phyloP scores from a whole-genome alignment of 192 early-diverging fungal species.

The Mortierella hygrophila region DNA sequence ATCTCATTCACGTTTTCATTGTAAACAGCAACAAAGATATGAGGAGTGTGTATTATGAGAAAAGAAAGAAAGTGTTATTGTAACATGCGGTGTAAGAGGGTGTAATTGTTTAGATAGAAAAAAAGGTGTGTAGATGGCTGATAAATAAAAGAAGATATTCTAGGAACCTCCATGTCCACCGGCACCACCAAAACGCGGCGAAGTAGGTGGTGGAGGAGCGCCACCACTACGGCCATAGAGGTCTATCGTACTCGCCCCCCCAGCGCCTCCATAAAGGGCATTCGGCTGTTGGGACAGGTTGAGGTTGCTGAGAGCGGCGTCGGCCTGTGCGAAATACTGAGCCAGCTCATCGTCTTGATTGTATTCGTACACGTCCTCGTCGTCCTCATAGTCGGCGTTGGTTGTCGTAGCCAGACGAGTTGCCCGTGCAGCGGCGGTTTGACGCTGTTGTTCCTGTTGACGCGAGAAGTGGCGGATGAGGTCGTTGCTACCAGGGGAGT shows the following conservation, averaged over 20 bases:
- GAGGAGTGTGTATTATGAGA: not conserved
- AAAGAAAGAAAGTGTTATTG: not conserved
- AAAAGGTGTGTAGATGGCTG: no score
- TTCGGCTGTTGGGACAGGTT: not conserved
- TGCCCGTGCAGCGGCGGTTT: slow-evolving; percentile 1
- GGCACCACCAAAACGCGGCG: not conserved
- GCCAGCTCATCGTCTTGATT: slow-evolving; percentile 55
- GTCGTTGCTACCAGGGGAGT: slow-evolving; percentile 46
- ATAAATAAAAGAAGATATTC: not conserved
- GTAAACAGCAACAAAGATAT: not conserved
- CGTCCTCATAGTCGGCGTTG: not conserved
- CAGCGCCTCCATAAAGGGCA: slow-evolving; percentile 3
- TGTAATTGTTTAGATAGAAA: not conserved
- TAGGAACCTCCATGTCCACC: not conserved
- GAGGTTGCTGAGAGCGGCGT: slow-evolving; percentile 10
- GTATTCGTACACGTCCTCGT: slow-evolving; percentile 47
- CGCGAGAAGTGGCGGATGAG: slow-evolving; percentile 49
- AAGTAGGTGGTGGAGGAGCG: not conserved
- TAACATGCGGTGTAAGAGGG: not conserved
- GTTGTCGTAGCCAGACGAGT: not conserved
- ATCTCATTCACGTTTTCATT: not conserved
- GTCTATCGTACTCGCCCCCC: slow-evolving; percentile 5
- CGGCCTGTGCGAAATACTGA: slow-evolving; percentile 52
- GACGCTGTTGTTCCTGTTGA: slow-evolving; percentile 40
- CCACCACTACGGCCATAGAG: slow-evolving; percentile 14